Evolutionary conservation across 2,329 filamentous ascomycete species (phyloP), one percentile per base, ranked within the genome.

Genomic region (Monilinia laxa): DNA sequence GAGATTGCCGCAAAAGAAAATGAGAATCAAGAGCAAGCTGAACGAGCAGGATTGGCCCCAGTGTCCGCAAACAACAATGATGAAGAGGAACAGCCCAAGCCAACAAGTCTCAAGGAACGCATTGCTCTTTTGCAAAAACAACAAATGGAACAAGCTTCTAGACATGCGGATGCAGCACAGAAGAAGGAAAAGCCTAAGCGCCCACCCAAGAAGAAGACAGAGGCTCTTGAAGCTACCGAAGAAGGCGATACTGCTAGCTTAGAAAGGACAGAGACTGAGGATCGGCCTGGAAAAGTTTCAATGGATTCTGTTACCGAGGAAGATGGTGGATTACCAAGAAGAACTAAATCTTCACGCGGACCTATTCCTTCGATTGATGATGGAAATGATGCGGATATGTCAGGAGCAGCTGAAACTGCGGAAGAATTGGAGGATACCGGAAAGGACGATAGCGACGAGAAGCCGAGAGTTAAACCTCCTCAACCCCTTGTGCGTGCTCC

Each of bases 111-210:
- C 69, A 99, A 98, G 79, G 95, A 99, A 77, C 87, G 95, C 69
- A 97, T 99, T 79, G 95, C 95, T 38, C 81, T 97, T 63, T 82
- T 99, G 20, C 95, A 99, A 77, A 94, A 91, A 76, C 93, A 98
- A 77, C 95, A 99, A 78, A 82, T 92, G 76, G 95, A 98, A 76
- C 92, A 95, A 76, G 92, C 93, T 6, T 85, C 90, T 70, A 85
- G 93, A 63, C 90, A 94, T 78, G 90, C 91, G 10, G 92, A 95
- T 49, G 86, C 89, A 20, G 83, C 84, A 25, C 83, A 88, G 66
- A 96, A 91, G 80, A 94, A 96, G 77, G 92, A 96, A 74, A 97
- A 96, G 79, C 88, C 91, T 14, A 96, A 93, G 80, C 87, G 89
- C 64, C 87, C 88, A 38, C 81, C 84, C 1, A 94, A 95, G 81